These are phyloP conservation scores for Rehmannia glutinosa DNA, from an alignment of 257 asterid genomes.

Conservation along the genomic window DNA sequence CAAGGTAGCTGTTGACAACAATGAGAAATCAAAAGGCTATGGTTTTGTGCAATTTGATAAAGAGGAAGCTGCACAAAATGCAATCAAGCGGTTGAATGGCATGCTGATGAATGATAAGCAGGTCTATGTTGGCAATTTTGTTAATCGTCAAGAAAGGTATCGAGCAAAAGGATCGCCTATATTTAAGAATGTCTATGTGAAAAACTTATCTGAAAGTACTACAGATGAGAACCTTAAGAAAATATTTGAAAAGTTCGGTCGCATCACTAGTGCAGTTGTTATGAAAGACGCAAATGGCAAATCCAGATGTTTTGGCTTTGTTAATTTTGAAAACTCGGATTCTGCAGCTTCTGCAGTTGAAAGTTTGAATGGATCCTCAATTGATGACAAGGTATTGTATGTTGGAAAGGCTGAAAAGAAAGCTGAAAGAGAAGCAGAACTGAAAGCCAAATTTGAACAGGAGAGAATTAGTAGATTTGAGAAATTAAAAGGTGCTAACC, in stretches of 20 bases:
- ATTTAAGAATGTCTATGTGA: conserved; percentile 71
- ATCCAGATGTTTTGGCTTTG: conserved; percentile 74
- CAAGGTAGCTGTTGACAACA: conserved; percentile 59
- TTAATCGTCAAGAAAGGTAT: conserved; percentile 65
- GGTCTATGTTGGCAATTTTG: conserved; percentile 64
- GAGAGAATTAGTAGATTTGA: conserved; percentile 53
- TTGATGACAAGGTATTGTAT: conserved; percentile 54
- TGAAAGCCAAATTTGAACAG: conserved; percentile 56
- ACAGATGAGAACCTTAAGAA: conserved; percentile 42
- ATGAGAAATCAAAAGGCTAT: conserved; percentile 60
- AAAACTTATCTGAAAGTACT: conserved; percentile 45
- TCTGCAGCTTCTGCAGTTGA: conserved; percentile 65
- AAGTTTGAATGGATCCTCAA: conserved; percentile 42
- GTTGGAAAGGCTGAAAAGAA: conserved; percentile 83
- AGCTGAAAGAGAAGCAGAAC: conserved; percentile 66
- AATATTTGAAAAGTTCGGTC: conserved; percentile 51
- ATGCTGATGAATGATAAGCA: conserved; percentile 79
- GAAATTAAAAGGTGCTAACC: conserved; percentile 55
- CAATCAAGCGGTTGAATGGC: conserved; percentile 53
- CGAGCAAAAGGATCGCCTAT: conserved; percentile 28
- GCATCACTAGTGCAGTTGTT: conserved; percentile 65
- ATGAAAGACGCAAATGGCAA: conserved; percentile 59
- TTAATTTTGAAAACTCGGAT: conserved; percentile 51
- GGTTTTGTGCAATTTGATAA: conserved; percentile 82
- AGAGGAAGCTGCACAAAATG: conserved; percentile 66